A percentile compares a stretch with the other conserved stretches of the same genome.
Evolutionary conservation across 192 early-diverging fungal genomes (phyloP).

Genomic region (Borealophlyctis nickersoniae): DNA sequence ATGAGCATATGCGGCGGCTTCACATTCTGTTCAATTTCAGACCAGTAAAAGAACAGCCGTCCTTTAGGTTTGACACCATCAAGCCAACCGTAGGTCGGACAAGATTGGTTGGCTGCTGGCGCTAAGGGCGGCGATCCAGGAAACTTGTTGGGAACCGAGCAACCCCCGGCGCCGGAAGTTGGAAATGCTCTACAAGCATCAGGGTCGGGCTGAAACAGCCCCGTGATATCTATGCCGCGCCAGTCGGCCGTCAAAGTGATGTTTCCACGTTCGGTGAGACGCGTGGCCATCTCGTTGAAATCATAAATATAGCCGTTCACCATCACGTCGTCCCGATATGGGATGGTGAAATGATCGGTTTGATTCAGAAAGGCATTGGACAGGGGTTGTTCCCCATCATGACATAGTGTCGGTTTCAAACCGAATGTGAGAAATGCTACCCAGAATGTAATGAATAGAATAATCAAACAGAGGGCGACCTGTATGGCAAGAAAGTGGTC

Average conservation of each 20-base stretch:
- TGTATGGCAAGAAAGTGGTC: constrained; percentile 10
- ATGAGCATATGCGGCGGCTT: constrained; percentile 37
- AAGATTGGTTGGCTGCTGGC: constrained; percentile 8
- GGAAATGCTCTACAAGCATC: constrained; percentile 22
- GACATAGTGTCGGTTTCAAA: constrained; percentile 40
- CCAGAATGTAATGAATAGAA: constrained; percentile 26
- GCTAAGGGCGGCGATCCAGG: constrained; percentile 18
- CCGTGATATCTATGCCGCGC: constrained; percentile 34
- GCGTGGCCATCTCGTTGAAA: constrained; percentile 21
- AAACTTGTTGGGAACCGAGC: constrained; percentile 30
- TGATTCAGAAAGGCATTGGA: constrained; percentile 29
- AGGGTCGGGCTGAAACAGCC: constrained; percentile 22
- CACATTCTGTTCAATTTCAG: constrained; percentile 25
- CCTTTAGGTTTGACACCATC: constrained; percentile 15
- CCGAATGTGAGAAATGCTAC: constrained; percentile 49
- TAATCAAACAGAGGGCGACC: constrained; percentile 45
- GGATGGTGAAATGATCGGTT: constrained; percentile 27
- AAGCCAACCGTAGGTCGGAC: constrained; percentile 14
- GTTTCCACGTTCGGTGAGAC: constrained; percentile 10
- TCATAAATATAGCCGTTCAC: constrained; percentile 34
- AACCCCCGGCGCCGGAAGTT: background rate
- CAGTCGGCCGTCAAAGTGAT: constrained; percentile 32
- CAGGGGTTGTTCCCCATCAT: background rate
- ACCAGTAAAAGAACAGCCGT: constrained; percentile 39
- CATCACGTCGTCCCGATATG: constrained; percentile 30